phyloP scores from a whole-genome alignment of 2,329 filamentous ascomycete species.

The Claviceps spartinae region DNA sequence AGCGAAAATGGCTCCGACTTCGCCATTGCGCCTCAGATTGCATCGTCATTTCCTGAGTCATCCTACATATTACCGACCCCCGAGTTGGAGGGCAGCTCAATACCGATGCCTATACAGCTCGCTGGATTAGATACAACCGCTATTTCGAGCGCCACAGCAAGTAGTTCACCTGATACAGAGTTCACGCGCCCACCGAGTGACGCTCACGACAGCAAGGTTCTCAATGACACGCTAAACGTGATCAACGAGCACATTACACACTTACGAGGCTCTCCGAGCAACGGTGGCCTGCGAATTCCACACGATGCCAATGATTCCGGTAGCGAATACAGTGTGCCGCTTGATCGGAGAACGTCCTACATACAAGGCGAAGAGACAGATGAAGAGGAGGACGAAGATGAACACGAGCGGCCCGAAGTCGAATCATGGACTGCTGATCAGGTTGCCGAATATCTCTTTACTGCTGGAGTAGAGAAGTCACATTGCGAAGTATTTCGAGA shows the following conservation, averaged over 20 bases:
- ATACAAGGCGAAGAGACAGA: constrained; percentile 92
- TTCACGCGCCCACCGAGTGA: constrained; percentile 26
- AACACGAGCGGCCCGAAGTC: constrained; percentile 60
- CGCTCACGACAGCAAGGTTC: constrained; percentile 53
- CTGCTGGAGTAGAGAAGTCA: constrained; percentile 68
- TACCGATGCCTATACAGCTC: constrained; percentile 33
- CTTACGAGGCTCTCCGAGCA: constrained; percentile 44
- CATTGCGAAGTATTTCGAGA: constrained; percentile 92
- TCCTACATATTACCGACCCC: constrained; percentile 19
- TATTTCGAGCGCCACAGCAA: constrained; percentile 15
- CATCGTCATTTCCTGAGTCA: constrained; percentile 19
- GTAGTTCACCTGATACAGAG: constrained; percentile 15
- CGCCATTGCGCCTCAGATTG: constrained; percentile 12
- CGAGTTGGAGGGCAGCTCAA: constrained; percentile 13
- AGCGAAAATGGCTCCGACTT: constrained; percentile 11
- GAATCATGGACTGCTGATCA: constrained; percentile 65
- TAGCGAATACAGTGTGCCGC: constrained; percentile 76
- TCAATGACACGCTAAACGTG: constrained; percentile 89
- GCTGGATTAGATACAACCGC: constrained; percentile 21
- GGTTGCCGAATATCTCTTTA: constrained; percentile 81
- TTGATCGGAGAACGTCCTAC: constrained; percentile 70
- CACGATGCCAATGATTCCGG: constrained; percentile 62
- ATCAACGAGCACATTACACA: constrained; percentile 96
- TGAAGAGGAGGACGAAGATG: constrained; percentile 75
- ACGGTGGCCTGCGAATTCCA: constrained; percentile 35